These are phyloP conservation scores for Solanum ahanhuiri DNA, from an alignment of 257 asterid genomes.

Conservation along the genomic window DNA sequence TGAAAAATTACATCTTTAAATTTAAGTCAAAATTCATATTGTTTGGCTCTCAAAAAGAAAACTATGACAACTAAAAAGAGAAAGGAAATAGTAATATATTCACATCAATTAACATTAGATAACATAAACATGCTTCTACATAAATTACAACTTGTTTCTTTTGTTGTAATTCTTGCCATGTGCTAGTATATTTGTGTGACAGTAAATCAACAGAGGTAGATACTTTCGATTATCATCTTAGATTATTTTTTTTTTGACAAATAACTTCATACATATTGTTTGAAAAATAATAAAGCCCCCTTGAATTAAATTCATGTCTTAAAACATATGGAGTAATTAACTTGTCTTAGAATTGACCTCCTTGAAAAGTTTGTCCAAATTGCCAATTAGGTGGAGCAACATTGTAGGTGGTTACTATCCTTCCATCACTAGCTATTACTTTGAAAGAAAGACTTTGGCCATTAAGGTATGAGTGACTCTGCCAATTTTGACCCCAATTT, in stretches of 20 bases:
- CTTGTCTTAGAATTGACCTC: constrained; percentile 4
- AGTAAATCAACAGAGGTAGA: neutral
- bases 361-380: constrained; percentile 51
- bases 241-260: neutral
- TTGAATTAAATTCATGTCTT: neutral
- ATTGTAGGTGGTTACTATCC: constrained; percentile 18
- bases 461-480: constrained; percentile 24
- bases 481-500: constrained; percentile 68
- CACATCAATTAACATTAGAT: neutral
- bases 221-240: neutral
- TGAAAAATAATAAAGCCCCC: neutral
- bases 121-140: neutral
- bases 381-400: constrained; percentile 36
- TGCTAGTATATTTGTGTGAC: neutral
- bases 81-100: neutral
- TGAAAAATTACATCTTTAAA: neutral
- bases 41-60: neutral
- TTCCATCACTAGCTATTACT: constrained; percentile 38
- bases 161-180: neutral
- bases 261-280: neutral
- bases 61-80: neutral
- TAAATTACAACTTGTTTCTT: neutral
- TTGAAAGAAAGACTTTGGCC: constrained; percentile 42
- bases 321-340: neutral
- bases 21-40: neutral